Base-by-base conservation (phyloP, 2,329 filamentous ascomycete species). In the Hypoxylon sp. region DNA sequence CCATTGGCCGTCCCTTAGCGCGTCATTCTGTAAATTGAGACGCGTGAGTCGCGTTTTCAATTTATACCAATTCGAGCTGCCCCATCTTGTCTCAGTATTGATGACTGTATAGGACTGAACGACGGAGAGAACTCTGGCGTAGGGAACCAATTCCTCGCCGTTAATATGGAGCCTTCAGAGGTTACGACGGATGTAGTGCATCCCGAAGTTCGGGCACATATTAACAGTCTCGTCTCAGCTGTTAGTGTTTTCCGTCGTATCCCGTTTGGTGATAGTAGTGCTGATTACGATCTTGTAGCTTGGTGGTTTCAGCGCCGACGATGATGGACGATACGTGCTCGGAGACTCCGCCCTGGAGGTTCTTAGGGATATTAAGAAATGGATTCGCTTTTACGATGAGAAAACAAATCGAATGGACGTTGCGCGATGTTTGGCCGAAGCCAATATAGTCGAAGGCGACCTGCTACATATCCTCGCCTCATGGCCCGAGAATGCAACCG, bases 351-450 rank as follows among this genome's bases (percentile, higher is more conserved):
- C 94, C 11, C 84, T 97, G 66, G 93, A 96, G 63, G 96, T 94
- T 76, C 85, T 99, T 63, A 94, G 95, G 69, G 96, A 99, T 81
- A 86, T 99, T 60, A 95, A 96, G 77, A 91, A 91, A 87, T 99
- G 96, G 96, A 87, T 99, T 72, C 94, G 93, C 73, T 89, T 97
- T 69, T 96, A 96, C 84, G 94, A 98, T 79, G 93, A 97, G 78
- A 97, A 97, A 79, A 89, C 91, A 71, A 97, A 97, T 78, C 91
- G 95, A 72, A 91, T 97, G 85, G 96, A 99, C 77, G 96, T 99
- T 65, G 94, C 95, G 67, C 88, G 96, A 81, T 98, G 94, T 79
- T 85, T 98, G 72, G 91, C 93, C 76, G 94, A 98, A 79, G 92
- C 94, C 48, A 98, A 98, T 76, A 81, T 99, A n/a, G 88, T 98